Conservation (phyloP, 2,329 filamentous ascomycete species). For the Penicillium sp. region DNA sequence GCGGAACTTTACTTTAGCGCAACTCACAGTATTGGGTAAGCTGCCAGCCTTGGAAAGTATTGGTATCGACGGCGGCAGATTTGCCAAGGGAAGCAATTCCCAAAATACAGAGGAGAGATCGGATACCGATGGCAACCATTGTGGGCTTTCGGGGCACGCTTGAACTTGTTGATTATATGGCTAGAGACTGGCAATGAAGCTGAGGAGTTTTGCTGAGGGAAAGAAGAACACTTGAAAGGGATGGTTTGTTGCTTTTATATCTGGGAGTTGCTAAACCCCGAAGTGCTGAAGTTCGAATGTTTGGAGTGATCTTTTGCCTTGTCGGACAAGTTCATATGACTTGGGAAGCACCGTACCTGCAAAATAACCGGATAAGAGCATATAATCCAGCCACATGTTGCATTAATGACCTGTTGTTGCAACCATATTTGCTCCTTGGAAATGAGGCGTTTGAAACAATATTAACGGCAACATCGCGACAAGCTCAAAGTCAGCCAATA, state of each 20-base stretch:
- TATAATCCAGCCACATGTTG: conserved; percentile 5
- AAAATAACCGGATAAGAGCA: neutral
- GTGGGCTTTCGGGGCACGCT: neutral
- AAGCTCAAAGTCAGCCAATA: neutral
- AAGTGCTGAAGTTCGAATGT: neutral
- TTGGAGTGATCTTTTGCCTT: neutral
- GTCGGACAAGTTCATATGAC: conserved; percentile 1
- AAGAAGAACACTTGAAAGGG: neutral
- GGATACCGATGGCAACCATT: conserved; percentile 7
- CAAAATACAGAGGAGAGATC: conserved; percentile 1
- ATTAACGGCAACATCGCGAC: conserved; percentile 1
- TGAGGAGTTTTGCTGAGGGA: neutral
- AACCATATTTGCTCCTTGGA: conserved; percentile 6
- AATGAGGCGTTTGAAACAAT: conserved; percentile 1
- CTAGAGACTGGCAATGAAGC: neutral
- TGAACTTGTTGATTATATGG: neutral
- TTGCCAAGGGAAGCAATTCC: conserved; percentile 3
- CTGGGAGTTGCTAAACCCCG: neutral
- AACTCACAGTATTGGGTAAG: neutral
- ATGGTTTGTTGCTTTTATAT: neutral
- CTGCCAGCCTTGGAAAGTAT: neutral
- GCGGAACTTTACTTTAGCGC: neutral
- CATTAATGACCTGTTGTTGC: conserved; percentile 5
- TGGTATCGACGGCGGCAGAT: neutral
- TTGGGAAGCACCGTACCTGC: neutral